Conservation (phyloP, 768 basidiomycete species). For the Boletellus ananiceps region DNA sequence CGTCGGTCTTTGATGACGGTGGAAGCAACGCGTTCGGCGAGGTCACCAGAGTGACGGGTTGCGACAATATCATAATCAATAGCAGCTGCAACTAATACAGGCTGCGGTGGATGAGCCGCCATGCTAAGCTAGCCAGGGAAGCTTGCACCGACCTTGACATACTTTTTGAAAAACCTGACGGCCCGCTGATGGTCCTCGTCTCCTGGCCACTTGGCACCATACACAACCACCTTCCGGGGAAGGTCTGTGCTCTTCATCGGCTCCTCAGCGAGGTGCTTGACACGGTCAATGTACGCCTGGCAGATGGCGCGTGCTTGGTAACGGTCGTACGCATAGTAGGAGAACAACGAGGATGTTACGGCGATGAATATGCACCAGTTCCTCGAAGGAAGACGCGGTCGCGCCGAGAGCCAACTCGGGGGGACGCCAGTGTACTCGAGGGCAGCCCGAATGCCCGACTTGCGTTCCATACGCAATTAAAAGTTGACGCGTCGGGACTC, state of each 20-base stretch:
- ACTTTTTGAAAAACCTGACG: slow-evolving; percentile 89
- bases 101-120: slow-evolving; percentile 44
- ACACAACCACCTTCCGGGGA: slow-evolving; percentile 80
- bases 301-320: slow-evolving; percentile 73
- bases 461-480: slow-evolving; percentile 14
- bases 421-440: slow-evolving; percentile 67
- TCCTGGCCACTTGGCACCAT: slow-evolving; percentile 88
- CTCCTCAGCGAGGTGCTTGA: slow-evolving; percentile 71
- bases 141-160: slow-evolving; percentile 77
- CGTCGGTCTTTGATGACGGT: slow-evolving; percentile 70
- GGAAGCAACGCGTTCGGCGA: slow-evolving; percentile 71
- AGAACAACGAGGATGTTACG: slow-evolving; percentile 63
- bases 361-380: slow-evolving; percentile 94
- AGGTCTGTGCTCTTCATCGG: slow-evolving; percentile 58
- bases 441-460: slow-evolving; percentile 57
- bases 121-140: slow-evolving; percentile 1
- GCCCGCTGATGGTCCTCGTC: slow-evolving; percentile 88
- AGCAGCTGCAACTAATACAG: slow-evolving; percentile 89
- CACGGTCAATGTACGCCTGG: slow-evolving; percentile 72
- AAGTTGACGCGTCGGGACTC: slow-evolving; percentile 12
- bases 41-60: slow-evolving; percentile 81
- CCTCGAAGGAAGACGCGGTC: slow-evolving; percentile 81
- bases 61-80: slow-evolving; percentile 84
- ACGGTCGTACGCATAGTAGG: slow-evolving; percentile 84
- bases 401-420: slow-evolving; percentile 75